Conservation (phyloP, 2,329 filamentous ascomycete genomes). For the Xylariaceae sp. region DNA sequence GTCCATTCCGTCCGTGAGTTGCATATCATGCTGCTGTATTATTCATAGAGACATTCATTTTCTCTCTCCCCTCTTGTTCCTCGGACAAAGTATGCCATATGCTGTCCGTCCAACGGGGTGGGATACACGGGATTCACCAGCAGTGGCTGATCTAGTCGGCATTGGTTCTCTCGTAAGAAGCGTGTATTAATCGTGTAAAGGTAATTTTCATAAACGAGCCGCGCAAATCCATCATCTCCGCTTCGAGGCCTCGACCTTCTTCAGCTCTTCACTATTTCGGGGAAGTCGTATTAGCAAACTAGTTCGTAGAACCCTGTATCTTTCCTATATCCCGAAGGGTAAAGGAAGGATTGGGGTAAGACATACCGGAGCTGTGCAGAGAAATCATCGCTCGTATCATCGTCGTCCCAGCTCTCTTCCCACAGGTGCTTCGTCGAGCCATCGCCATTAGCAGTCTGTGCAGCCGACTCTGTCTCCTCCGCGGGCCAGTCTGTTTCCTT, state of each 20-base stretch:
- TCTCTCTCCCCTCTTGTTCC: background rate
- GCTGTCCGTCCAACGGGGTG: background rate
- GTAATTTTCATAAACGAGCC: background rate
- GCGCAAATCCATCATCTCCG: slow-evolving; percentile 41
- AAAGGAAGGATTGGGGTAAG: background rate
- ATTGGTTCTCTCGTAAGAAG: background rate
- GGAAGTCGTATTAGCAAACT: background rate
- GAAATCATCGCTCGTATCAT: slow-evolving; percentile 95
- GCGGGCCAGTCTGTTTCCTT: slow-evolving; percentile 74
- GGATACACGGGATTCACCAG: background rate
- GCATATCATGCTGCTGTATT: background rate
- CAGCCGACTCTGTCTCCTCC: slow-evolving; percentile 76
- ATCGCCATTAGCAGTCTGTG: slow-evolving; percentile 43
- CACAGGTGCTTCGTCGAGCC: slow-evolving; percentile 73
- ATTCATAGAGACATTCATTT: background rate
- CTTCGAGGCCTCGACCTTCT: slow-evolving; percentile 82
- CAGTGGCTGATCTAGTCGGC: background rate
- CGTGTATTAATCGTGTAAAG: background rate
- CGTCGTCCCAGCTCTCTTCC: slow-evolving; percentile 99
- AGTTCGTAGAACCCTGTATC: background rate
- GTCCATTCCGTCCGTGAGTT: background rate
- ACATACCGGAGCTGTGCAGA: slow-evolving; percentile 86
- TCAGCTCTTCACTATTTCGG: slow-evolving; percentile 70
- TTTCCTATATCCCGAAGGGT: background rate
- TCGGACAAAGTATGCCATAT: too few species aligned